Conservation (phyloP, 352 stramenopile genomes). For the Phytophthora tubulina region DNA sequence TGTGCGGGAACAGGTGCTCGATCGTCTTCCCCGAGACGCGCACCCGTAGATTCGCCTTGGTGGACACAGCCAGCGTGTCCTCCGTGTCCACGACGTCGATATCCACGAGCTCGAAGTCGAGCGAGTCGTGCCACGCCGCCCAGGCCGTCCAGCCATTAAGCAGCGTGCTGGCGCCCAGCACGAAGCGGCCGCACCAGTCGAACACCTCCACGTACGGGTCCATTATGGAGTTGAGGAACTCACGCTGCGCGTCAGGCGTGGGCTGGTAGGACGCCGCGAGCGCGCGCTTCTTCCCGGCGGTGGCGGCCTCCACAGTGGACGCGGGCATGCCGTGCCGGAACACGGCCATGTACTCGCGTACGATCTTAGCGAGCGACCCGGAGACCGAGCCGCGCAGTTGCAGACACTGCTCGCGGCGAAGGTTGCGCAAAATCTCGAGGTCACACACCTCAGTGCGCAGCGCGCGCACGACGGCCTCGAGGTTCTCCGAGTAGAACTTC, state of each 20-base stretch:
- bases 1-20: conserved; percentile 52
- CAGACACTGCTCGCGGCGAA: conserved; percentile 54
- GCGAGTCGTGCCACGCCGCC: conserved; percentile 50
- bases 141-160: conserved; percentile 54
- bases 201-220: conserved; percentile 50
- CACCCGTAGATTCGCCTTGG: conserved; percentile 45
- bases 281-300: conserved; percentile 39
- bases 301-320: conserved; percentile 23
- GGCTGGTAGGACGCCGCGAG: conserved; percentile 27
- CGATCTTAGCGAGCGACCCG: conserved; percentile 54
- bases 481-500: conserved; percentile 57
- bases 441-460: conserved; percentile 58
- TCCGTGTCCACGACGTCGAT: conserved; percentile 51
- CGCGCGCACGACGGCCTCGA: conserved; percentile 47
- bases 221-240: conserved; percentile 58
- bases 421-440: conserved; percentile 49
- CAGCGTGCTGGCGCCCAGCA: conserved; percentile 42
- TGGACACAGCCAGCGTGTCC: conserved; percentile 48
- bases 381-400: conserved; percentile 38
- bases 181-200: conserved; percentile 53
- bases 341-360: conserved; percentile 62
- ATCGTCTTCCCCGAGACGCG: conserved; percentile 52
- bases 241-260: conserved; percentile 43
- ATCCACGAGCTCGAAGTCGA: conserved; percentile 47
- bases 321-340: conserved; percentile 56